Evolutionary conservation across 2,329 filamentous ascomycete genomes (phyloP).

Genomic region (Exophiala sp.): DNA sequence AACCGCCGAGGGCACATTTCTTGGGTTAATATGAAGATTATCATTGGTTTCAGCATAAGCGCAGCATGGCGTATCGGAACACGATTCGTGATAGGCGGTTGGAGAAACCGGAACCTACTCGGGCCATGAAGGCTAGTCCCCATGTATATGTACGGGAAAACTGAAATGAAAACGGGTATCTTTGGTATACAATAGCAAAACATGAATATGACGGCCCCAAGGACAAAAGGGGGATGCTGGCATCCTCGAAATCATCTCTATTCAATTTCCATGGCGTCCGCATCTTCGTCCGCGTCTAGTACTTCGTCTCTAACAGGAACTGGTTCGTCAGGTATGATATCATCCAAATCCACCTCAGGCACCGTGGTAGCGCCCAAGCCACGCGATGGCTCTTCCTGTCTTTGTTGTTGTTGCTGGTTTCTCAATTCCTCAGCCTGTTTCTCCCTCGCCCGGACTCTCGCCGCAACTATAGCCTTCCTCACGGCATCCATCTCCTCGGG

Average conservation of each 20-base stretch:
- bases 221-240: background rate
- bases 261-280: slow-evolving; percentile 30
- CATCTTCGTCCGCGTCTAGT: too few relatives aligned
- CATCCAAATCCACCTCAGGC: slow-evolving; percentile 9
- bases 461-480: slow-evolving; percentile 75
- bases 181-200: background rate
- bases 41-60: background rate
- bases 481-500: slow-evolving; percentile 71
- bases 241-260: slow-evolving; percentile 10
- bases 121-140: background rate
- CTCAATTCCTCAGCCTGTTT: slow-evolving; percentile 29
- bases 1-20: slow-evolving; percentile 1
- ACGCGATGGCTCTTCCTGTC: background rate
- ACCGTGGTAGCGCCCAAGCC: too few relatives aligned
- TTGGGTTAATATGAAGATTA: background rate
- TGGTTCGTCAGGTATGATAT: slow-evolving; percentile 16
- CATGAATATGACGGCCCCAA: background rate
- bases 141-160: background rate
- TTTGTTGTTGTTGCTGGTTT: slow-evolving; percentile 10
- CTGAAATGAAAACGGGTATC: background rate
- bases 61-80: background rate
- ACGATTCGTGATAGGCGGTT: background rate
- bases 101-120: too few relatives aligned
- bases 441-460: slow-evolving; percentile 62
- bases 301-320: slow-evolving; percentile 15